These are phyloP conservation scores for Hamamelis virginiana DNA, from an alignment of 164 flowering plant species.

Conservation along the genomic window DNA sequence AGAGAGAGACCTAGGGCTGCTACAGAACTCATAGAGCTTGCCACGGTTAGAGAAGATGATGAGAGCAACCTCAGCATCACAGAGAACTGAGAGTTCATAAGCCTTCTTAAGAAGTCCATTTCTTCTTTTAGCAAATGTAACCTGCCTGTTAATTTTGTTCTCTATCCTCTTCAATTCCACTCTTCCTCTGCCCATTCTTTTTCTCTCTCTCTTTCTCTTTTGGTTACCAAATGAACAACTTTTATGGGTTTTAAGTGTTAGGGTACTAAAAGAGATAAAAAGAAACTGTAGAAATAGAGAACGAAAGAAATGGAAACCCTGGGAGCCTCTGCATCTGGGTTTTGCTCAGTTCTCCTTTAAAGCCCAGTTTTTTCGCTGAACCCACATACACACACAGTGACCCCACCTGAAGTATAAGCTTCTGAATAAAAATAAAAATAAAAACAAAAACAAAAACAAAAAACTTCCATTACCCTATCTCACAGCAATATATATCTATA, in stretches of 20 bases:
- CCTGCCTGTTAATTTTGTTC: slow-evolving; percentile 44
- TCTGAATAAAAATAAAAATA: no score
- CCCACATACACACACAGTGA: background rate
- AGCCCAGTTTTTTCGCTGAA: background rate
- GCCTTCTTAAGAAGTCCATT: slow-evolving; percentile 43
- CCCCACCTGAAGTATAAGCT: background rate
- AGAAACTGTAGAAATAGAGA: background rate
- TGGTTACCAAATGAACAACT: background rate
- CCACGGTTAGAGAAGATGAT: slow-evolving; percentile 43
- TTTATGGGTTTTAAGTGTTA: background rate
- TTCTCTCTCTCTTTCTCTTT: slow-evolving; percentile 1
- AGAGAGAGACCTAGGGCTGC: slow-evolving; percentile 27
- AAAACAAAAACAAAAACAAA: no score
- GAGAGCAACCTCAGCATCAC: slow-evolving; percentile 43
- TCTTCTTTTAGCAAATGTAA: slow-evolving; percentile 43
- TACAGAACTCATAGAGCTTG: slow-evolving; percentile 41
- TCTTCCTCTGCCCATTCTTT: slow-evolving; percentile 38
- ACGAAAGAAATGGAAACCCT: slow-evolving; percentile 1
- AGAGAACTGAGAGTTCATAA: slow-evolving; percentile 40
- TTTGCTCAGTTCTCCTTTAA: background rate
- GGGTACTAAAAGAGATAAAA: background rate
- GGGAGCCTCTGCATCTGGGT: background rate
- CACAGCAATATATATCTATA: no score
- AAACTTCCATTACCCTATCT: no score
- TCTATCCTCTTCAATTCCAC: slow-evolving; percentile 46